phyloP scores from a whole-genome alignment of 176 grass and related monocot genomes.

The Raddia distichophylla region DNA sequence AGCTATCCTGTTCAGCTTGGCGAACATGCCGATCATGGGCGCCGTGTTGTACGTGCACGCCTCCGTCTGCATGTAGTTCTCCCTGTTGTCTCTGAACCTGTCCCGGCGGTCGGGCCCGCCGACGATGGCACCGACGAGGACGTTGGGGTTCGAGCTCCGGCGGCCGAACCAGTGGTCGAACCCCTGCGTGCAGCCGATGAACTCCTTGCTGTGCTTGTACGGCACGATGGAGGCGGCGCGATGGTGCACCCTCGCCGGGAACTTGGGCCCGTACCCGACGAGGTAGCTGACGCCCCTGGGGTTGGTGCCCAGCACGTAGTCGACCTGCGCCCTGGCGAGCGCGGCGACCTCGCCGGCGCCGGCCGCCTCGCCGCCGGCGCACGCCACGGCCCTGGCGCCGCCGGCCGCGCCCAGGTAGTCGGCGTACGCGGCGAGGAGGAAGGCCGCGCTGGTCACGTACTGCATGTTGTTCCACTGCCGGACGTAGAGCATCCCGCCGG shows the following conservation, averaged over 20 bases:
- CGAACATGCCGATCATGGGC: constrained; percentile 59
- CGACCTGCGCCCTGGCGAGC: constrained; percentile 47
- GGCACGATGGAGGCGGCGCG: constrained; percentile 63
- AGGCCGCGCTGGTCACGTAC: constrained; percentile 70
- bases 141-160: constrained; percentile 52
- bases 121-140: constrained; percentile 57
- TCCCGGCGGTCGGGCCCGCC: constrained; percentile 46
- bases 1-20: constrained; percentile 54
- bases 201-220: constrained; percentile 66
- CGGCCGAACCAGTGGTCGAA: constrained; percentile 65
- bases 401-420: constrained; percentile 50
- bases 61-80: constrained; percentile 64
- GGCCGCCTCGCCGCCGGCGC: constrained; percentile 32
- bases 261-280: constrained; percentile 57
- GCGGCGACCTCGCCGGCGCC: constrained; percentile 27
- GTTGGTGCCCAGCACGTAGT: constrained; percentile 68
- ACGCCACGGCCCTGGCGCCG: not conserved
- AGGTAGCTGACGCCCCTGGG: constrained; percentile 62
- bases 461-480: constrained; percentile 94
- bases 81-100: constrained; percentile 56
- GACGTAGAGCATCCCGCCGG: constrained; percentile 71
- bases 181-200: constrained; percentile 62
- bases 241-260: constrained; percentile 57
- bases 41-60: constrained; percentile 58
- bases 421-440: constrained; percentile 54